phyloP scores from a whole-genome alignment of 2,329 filamentous ascomycete genomes.

The Xylariales sp. region DNA sequence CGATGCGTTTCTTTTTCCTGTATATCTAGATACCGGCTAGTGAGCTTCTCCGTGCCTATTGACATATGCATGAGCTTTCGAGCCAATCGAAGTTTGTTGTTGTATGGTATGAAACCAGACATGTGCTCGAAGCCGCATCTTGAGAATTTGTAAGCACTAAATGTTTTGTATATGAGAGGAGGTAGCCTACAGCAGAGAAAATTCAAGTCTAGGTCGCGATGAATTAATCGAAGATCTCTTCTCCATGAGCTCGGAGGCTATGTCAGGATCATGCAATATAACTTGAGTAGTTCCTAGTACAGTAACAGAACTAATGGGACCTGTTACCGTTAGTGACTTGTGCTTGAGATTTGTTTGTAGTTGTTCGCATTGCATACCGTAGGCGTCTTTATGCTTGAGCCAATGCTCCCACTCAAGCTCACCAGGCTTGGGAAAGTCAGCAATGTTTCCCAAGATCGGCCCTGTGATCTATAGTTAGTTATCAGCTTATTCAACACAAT shows the following conservation, averaged over 20 bases:
- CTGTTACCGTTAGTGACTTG: conserved; percentile 30
- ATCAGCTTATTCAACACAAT: too few species aligned
- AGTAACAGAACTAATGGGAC: conserved; percentile 54
- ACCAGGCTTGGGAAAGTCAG: neutral
- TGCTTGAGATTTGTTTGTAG: neutral
- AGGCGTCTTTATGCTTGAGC: conserved; percentile 18
- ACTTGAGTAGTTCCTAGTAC: conserved; percentile 55
- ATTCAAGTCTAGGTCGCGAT: conserved; percentile 47
- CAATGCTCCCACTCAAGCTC: conserved; percentile 16
- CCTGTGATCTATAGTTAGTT: too few species aligned
- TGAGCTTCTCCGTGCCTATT: neutral
- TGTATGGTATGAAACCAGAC: neutral
- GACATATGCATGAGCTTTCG: neutral
- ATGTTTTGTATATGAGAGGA: neutral
- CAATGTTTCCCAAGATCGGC: conserved; percentile 1
- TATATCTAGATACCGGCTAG: neutral
- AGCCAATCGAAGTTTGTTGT: neutral
- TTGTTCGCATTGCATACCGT: conserved; percentile 4
- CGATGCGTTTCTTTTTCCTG: conserved; percentile 19
- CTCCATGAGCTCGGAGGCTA: conserved; percentile 54
- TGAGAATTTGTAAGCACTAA: conserved; percentile 36
- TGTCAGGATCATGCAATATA: conserved; percentile 53
- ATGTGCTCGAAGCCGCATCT: conserved; percentile 27
- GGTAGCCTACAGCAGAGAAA: conserved; percentile 43
- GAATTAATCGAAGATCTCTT: conserved; percentile 52